Conservation (phyloP, 495 filamentous ascomycete genomes). For the Annulohypoxylon stygium region DNA sequence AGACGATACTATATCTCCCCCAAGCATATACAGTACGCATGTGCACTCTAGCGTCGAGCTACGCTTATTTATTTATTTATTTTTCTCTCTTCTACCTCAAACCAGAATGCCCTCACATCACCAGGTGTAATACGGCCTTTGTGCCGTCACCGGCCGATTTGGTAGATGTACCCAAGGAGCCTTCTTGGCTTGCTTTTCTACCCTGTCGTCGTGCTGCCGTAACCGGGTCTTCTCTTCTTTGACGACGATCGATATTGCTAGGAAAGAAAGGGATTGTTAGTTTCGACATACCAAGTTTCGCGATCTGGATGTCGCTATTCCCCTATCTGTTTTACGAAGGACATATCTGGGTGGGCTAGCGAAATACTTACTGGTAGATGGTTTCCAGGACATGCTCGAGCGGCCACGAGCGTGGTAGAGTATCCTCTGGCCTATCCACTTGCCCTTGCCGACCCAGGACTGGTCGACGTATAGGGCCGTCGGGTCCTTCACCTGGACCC, state of each 20-base stretch:
- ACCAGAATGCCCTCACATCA: slow-evolving; percentile 57
- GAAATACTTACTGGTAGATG: slow-evolving; percentile 74
- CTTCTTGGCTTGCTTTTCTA: slow-evolving; percentile 75
- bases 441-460: slow-evolving; percentile 89
- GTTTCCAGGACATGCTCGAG: slow-evolving; percentile 71
- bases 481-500: slow-evolving; percentile 73
- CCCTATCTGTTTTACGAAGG: not conserved
- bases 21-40: slow-evolving; percentile 10
- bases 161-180: slow-evolving; percentile 89
- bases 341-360: not conserved
- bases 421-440: slow-evolving; percentile 60
- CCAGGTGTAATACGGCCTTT: slow-evolving; percentile 92
- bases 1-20: slow-evolving; percentile 28
- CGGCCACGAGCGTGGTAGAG: slow-evolving; percentile 79
- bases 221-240: slow-evolving; percentile 94
- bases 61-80: not conserved
- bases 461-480: slow-evolving; percentile 86
- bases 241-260: slow-evolving; percentile 82
- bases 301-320: not conserved
- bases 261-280: slow-evolving; percentile 2
- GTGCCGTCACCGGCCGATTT: slow-evolving; percentile 78
- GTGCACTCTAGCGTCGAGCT: not conserved
- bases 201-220: slow-evolving; percentile 78
- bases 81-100: not conserved
- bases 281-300: not conserved